Percentiles rank a stretch among this genome's conserved stretches.
Evolutionary conservation across 306 rosid genomes (phyloP).

Genomic region (Luffa acutangula): DNA sequence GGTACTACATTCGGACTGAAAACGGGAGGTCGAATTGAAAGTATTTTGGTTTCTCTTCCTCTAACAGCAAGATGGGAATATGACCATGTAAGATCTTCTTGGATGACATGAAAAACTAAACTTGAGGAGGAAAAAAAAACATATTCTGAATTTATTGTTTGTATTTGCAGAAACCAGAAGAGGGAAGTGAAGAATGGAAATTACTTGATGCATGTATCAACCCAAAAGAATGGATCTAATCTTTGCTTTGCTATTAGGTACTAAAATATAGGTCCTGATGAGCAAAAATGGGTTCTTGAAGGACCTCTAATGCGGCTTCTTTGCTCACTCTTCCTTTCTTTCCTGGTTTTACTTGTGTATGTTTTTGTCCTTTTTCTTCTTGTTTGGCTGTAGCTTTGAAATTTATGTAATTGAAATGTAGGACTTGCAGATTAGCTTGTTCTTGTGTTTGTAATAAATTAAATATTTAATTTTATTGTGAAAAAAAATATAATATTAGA

Average conservation of each 20-base stretch:
- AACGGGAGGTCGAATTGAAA: conserved; percentile 97
- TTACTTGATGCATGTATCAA: conserved; percentile 90
- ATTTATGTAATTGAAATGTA: not conserved
- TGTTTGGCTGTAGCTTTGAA: not conserved
- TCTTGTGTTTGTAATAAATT: not conserved
- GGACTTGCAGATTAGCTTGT: not conserved
- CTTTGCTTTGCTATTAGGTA: not conserved
- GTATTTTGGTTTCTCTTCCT: conserved; percentile 98
- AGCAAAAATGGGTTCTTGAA: conserved; percentile 2
- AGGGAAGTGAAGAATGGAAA: conserved; percentile 98
- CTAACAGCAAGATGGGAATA: conserved; percentile 94
- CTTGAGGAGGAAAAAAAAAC: not conserved
- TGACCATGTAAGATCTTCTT: conserved; percentile 57
- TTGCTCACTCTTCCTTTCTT: not conserved
- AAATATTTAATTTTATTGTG: not conserved
- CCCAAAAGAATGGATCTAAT: conserved; percentile 84
- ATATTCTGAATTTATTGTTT: conserved; percentile 9
- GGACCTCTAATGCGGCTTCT: not conserved
- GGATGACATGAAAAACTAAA: not conserved
- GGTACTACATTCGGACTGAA: conserved; percentile 97
- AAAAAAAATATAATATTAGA: not conserved
- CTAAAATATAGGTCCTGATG: not conserved
- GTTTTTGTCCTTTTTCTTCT: not conserved
- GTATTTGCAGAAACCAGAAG: conserved; percentile 75
- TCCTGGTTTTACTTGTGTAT: not conserved